Percentiles rank a stretch among this genome's conserved stretches.
Evolutionary conservation across 78 protist genomes (phyloP).

Genomic region (Dictyostelium citrinum): DNA sequence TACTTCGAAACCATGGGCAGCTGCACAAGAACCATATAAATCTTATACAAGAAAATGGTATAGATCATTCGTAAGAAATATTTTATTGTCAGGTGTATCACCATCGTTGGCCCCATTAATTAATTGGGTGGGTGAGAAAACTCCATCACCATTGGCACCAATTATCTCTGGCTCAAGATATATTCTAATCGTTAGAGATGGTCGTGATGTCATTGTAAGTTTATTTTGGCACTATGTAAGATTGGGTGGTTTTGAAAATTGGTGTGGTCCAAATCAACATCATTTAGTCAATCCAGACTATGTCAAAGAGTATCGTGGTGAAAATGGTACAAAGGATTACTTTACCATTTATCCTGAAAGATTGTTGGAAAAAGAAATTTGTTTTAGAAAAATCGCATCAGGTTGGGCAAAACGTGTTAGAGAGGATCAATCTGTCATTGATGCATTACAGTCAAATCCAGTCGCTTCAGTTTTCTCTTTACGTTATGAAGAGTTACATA

Average conservation of each 20-base stretch:
- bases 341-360: neutral
- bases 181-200: constrained; percentile 51
- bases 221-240: constrained; percentile 72
- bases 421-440: constrained; percentile 7
- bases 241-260: constrained; percentile 67
- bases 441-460: constrained; percentile 15
- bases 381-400: constrained; percentile 9
- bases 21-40: constrained; percentile 43
- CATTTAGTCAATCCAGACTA: constrained; percentile 27
- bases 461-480: constrained; percentile 20
- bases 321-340: neutral
- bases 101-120: constrained; percentile 41
- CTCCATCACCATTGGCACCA: constrained; percentile 67
- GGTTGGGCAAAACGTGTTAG: constrained; percentile 55
- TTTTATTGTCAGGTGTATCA: constrained; percentile 52
- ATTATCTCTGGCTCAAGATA: constrained; percentile 53
- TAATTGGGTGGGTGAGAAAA: constrained; percentile 64
- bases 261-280: constrained; percentile 33
- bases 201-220: constrained; percentile 45
- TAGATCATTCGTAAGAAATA: constrained; percentile 45
- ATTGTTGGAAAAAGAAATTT: constrained; percentile 45
- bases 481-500: constrained; percentile 67
- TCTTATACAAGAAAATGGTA: constrained; percentile 43
- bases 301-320: neutral
- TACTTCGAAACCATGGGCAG: constrained; percentile 38